Evolutionary conservation across 805 yeast genomes (phyloP).

Genomic region (Candida endomychidarum): DNA sequence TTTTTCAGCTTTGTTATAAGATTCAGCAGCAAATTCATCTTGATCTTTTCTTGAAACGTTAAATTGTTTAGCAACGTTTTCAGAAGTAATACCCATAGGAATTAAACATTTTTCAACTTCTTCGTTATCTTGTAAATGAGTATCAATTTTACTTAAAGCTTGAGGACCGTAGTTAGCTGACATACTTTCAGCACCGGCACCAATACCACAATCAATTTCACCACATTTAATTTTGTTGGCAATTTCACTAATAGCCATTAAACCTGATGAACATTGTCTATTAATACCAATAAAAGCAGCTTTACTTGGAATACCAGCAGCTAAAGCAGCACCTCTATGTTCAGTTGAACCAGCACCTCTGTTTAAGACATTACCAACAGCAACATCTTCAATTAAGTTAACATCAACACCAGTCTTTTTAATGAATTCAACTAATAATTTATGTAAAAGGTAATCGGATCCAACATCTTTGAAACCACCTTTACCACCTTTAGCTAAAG

Average conservation of each 20-base stretch:
- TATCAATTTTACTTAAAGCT: constrained; percentile 54
- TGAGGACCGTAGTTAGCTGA: constrained; percentile 83
- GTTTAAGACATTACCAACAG: constrained; percentile 89
- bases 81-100: constrained; percentile 97
- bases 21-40: constrained; percentile 85
- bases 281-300: constrained; percentile 81
- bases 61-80: constrained; percentile 76
- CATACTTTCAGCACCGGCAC: constrained; percentile 94
- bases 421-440: constrained; percentile 63
- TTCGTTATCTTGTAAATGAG: constrained; percentile 32
- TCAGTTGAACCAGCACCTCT: constrained; percentile 94
- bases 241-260: constrained; percentile 85
- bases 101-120: constrained; percentile 67
- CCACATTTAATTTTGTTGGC: constrained; percentile 86
- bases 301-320: constrained; percentile 84
- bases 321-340: constrained; percentile 87
- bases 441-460: constrained; percentile 73
- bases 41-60: constrained; percentile 67
- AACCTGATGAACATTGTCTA: constrained; percentile 94
- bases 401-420: constrained; percentile 50
- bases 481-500: constrained; percentile 82
- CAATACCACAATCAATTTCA: constrained; percentile 88
- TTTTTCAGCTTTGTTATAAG: constrained; percentile 78
- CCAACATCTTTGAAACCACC: constrained; percentile 83
- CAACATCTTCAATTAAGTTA: constrained; percentile 72